Evolutionary conservation across 2,329 filamentous ascomycete genomes (phyloP).

Genomic region (Neocatenulostroma microsporum): DNA sequence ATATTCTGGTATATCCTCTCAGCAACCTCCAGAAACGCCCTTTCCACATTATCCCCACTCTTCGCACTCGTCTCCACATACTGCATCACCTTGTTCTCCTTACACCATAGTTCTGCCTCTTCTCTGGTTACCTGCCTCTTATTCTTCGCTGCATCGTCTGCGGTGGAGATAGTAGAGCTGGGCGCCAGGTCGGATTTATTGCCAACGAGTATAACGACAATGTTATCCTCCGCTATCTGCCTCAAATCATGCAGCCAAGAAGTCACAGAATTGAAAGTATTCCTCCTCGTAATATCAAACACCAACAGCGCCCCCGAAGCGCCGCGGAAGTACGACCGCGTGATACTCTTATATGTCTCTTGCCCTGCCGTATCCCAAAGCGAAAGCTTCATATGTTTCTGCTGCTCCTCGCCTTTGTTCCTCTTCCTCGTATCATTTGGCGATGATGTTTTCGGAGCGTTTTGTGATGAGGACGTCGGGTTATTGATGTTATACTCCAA

Average conservation of each 20-base stretch:
- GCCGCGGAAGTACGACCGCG: constrained; percentile 85
- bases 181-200: constrained; percentile 82
- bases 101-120: constrained; percentile 88
- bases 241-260: constrained; percentile 91
- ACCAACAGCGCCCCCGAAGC: constrained; percentile 73
- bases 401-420: constrained; percentile 33
- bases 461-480: constrained; percentile 23
- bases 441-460: constrained; percentile 8
- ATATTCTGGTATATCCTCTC: constrained; percentile 97
- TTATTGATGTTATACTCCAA: constrained; percentile 50
- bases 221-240: constrained; percentile 91
- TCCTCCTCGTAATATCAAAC: constrained; percentile 82
- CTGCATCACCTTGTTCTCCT: constrained; percentile 73
- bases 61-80: constrained; percentile 97
- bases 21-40: constrained; percentile 85
- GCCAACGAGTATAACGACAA: constrained; percentile 87
- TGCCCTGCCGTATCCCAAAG: constrained; percentile 96
- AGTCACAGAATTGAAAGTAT: constrained; percentile 80
- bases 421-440: constrained; percentile 17
- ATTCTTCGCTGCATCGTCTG: constrained; percentile 38
- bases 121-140: constrained; percentile 70
- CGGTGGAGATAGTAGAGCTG: constrained; percentile 33
- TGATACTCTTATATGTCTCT: constrained; percentile 96
- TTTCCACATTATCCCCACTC: constrained; percentile 87
- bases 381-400: constrained; percentile 84